phyloP scores from a whole-genome alignment of 257 asterid genomes.

The Misopates orontium region DNA sequence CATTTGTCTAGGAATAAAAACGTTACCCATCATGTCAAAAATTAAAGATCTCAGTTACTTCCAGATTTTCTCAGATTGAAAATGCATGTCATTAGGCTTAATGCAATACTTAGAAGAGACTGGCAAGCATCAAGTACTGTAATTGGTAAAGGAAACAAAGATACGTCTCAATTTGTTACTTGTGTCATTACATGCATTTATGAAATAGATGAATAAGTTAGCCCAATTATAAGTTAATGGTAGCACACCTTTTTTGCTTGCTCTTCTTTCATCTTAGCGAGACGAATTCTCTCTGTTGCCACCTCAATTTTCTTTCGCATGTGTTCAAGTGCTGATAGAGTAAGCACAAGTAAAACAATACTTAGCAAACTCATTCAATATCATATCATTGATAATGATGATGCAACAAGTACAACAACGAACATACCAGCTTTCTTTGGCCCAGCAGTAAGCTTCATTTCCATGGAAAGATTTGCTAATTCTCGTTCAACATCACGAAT shows the following conservation, averaged over 20 bases:
- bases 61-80: conserved; percentile 10
- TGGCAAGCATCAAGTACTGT: neutral
- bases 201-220: conserved; percentile 18
- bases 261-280: conserved; percentile 81
- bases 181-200: neutral
- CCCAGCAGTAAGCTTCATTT: conserved; percentile 95
- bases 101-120: conserved; percentile 19
- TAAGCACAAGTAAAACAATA: conserved; percentile 11
- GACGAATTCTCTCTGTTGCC: conserved; percentile 71
- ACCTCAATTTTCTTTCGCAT: conserved; percentile 87
- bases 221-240: conserved; percentile 16
- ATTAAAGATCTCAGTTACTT: conserved; percentile 13
- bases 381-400: neutral
- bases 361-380: conserved; percentile 9
- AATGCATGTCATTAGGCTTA: conserved; percentile 14
- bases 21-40: conserved; percentile 1
- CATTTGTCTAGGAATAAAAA: neutral
- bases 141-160: conserved; percentile 7
- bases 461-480: conserved; percentile 73
- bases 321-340: conserved; percentile 82
- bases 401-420: conserved; percentile 8
- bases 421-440: conserved; percentile 84
- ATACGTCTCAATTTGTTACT: neutral
- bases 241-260: conserved; percentile 65
- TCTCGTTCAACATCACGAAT: conserved; percentile 98